A percentile compares a stretch with the other conserved stretches of the same genome.
Conservation (phyloP, 495 filamentous ascomycete genomes). For the Neurospora sp. region DNA sequence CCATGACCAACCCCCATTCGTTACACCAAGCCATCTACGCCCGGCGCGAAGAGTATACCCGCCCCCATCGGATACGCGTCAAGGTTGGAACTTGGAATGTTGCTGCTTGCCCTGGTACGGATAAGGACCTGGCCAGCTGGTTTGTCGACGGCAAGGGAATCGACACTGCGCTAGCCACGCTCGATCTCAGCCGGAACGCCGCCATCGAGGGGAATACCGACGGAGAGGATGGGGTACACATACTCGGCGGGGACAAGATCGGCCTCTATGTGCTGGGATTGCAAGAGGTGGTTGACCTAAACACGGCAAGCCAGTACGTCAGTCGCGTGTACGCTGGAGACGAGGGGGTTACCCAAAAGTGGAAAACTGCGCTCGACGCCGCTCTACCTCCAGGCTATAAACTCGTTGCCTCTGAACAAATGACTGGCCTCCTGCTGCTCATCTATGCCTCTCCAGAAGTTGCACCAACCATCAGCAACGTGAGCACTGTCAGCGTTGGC, state of each 20-base stretch:
- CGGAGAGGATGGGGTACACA: conserved; percentile 21
- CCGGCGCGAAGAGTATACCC: conserved; percentile 67
- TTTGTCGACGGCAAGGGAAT: conserved; percentile 69
- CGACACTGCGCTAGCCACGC: conserved; percentile 45
- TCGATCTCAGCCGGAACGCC: conserved; percentile 30
- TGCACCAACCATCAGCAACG: conserved; percentile 57
- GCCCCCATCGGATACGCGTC: conserved; percentile 57
- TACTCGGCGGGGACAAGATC: conserved; percentile 49
- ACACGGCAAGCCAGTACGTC: conserved; percentile 47
- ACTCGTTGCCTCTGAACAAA: conserved; percentile 68
- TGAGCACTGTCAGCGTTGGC: conserved; percentile 69
- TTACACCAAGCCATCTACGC: conserved; percentile 51
- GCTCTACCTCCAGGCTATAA: conserved; percentile 69
- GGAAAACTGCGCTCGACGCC: conserved; percentile 62
- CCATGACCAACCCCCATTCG: conserved; percentile 29
- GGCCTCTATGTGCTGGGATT: conserved; percentile 84
- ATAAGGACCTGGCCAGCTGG: conserved; percentile 79
- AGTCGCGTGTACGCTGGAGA: conserved; percentile 58
- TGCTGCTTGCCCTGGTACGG: conserved; percentile 67
- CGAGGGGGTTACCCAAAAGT: conserved; percentile 55
- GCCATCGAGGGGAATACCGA: conserved; percentile 10
- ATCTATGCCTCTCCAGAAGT: conserved; percentile 75
- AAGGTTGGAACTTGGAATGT: conserved; percentile 96
- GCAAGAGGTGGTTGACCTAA: conserved; percentile 86
- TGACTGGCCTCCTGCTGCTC: conserved; percentile 77